A percentile compares a stretch with the other conserved stretches of the same genome.
Conservation (phyloP, 2,329 filamentous ascomycete species). For the Alternaria postmessia region DNA sequence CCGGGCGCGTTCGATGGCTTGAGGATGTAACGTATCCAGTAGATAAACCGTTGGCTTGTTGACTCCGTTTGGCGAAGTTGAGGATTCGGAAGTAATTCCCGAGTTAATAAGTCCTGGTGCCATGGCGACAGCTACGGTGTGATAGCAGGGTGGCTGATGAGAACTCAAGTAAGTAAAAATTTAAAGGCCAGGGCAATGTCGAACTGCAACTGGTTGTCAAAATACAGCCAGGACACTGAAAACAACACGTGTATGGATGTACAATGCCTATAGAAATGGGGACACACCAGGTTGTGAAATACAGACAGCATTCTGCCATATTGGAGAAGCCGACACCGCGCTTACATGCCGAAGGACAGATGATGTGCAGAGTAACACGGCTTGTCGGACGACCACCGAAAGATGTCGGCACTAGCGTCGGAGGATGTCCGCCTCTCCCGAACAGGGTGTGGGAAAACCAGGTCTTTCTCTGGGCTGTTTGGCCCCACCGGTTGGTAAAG, state of each 20-base stretch:
- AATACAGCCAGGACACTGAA: neutral
- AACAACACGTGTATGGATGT: neutral
- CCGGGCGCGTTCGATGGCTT: constrained; percentile 48
- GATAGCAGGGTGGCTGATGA: neutral
- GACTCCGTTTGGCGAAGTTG: neutral
- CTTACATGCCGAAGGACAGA: neutral
- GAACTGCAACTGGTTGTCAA: neutral
- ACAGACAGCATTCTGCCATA: neutral
- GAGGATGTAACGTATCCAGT: constrained; percentile 52
- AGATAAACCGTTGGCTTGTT: constrained; percentile 53
- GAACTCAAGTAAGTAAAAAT: neutral
- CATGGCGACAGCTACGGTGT: neutral
- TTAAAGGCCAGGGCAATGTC: neutral
- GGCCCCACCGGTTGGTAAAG: no score
- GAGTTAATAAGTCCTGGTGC: neutral
- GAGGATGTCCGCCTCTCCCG: no score
- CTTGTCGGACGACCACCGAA: neutral
- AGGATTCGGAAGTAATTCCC: neutral
- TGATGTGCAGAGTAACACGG: neutral
- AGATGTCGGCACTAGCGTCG: no score
- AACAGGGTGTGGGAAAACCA: no score
- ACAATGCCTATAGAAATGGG: neutral
- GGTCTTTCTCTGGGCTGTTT: no score
- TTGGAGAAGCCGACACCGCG: neutral
- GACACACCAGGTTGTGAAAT: neutral